Base-by-base conservation (phyloP, 116 monocot genomes). In the Papilionanthe hybrid region DNA sequence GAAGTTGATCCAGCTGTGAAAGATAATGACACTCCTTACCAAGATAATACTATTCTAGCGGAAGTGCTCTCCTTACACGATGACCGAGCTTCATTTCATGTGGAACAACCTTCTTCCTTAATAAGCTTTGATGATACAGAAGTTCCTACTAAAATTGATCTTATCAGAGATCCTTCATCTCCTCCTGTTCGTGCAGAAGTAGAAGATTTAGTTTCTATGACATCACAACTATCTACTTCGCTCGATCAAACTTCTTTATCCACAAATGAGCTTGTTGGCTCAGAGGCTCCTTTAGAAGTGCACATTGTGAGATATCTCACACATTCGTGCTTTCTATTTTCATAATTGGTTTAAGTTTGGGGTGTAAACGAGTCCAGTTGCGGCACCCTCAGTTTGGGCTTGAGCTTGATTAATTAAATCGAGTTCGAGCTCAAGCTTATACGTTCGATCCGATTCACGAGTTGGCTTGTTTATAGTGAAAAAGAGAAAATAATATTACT, bases 161-260 rank as follows among this genome's bases (percentile, higher is more conserved):
- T 99, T 48, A 72, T 82, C 76, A 86, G 87, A 79, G 84, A 99
- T 65, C 95, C 90, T 76, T 93, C 86, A 74, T 91, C 95, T 71
- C 99, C 93, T 53, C 95, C 95, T 63, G 92, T 95, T 72, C 93
- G 82, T 74, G 90, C 92, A 37, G 90, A 95, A 81, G 92, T 99
- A 72, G 85, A 94, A 75, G 93, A 90, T 60, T 76, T 92, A 75
- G 80, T 82, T 48, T 13, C 81, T 79, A 75, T 71, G 29, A 45
- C 87, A 72, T 84, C 83, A 47, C 72, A 81, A 82, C 58, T 78
- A 86, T 81, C 80, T 75, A 60, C 85, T 72, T 71, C 87, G 19
- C 58, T 78, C 20, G 81, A 42, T 76, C 81, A 84, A 63, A 55
- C 80, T 25, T 79, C 80, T 43, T 85, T 89, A 60, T 80, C 91